These are phyloP conservation scores for Eucalyptus regnans DNA, from an alignment of 345 rosid genomes.

Conservation along the genomic window DNA sequence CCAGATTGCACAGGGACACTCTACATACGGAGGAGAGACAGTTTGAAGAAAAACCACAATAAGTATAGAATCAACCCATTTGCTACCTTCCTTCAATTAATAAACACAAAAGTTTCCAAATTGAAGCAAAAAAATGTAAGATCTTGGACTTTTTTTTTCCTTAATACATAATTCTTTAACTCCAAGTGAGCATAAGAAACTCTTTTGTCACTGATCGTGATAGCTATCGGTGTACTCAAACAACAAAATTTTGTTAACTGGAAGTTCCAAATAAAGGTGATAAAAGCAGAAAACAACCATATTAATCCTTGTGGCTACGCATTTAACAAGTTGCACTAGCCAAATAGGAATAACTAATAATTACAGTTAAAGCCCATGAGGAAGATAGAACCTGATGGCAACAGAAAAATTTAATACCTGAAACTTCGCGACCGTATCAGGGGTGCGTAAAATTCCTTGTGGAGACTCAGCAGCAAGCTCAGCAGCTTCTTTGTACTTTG, in stretches of 20 bases:
- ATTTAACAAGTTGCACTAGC: neutral
- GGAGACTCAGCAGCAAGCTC: constrained; percentile 99
- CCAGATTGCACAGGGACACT: constrained; percentile 99
- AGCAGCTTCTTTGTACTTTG: constrained; percentile 99
- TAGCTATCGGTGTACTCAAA: neutral
- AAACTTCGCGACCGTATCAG: constrained; percentile 94
- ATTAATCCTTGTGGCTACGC: neutral
- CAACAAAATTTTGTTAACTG: neutral
- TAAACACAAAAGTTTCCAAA: neutral
- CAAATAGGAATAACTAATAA: neutral
- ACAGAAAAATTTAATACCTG: constrained; percentile 43
- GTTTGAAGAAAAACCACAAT: neutral
- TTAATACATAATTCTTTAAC: neutral
- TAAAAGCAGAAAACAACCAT: neutral
- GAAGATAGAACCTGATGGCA: neutral
- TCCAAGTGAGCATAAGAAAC: neutral
- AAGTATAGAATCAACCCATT: neutral
- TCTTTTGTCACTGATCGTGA: neutral
- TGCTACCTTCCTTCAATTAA: neutral
- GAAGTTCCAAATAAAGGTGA: neutral
- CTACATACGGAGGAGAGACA: constrained; percentile 16
- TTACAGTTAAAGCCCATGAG: neutral
- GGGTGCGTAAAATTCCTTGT: constrained; percentile 92
- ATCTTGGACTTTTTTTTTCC: neutral
- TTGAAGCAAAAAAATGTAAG: neutral